phyloP scores from a whole-genome alignment of 768 basidiomycete genomes.

The Suillus decipiens region DNA sequence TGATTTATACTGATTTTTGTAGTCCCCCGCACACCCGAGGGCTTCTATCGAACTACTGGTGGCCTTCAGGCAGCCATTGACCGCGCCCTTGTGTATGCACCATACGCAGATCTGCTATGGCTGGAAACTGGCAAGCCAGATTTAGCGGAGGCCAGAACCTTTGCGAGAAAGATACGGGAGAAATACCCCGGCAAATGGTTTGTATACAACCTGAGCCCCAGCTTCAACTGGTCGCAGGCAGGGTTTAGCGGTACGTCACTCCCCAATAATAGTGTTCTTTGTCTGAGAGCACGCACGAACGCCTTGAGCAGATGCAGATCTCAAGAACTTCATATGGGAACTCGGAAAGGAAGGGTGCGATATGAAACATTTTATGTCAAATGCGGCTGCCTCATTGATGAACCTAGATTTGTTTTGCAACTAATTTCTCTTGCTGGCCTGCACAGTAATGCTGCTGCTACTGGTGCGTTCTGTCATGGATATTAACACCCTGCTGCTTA shows the following conservation, averaged over 20 bases:
- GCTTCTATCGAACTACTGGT: conserved; percentile 85
- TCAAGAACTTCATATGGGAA: conserved; percentile 90
- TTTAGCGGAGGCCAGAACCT: conserved; percentile 73
- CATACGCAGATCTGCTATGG: conserved; percentile 90
- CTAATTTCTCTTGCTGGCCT: conserved; percentile 89
- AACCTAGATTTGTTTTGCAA: conserved; percentile 79
- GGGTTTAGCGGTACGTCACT: conserved; percentile 64
- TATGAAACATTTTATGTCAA: background rate
- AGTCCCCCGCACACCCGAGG: conserved; percentile 89
- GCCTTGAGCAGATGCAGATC: conserved; percentile 52
- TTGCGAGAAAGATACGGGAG: conserved; percentile 74
- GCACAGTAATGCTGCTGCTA: conserved; percentile 79
- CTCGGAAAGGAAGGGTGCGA: conserved; percentile 82
- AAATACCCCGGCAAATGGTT: conserved; percentile 74
- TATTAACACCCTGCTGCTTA: background rate
- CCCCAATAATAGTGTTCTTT: background rate
- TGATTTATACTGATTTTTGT: conserved; percentile 7
- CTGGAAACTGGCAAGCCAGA: conserved; percentile 91
- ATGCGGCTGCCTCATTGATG: conserved; percentile 12
- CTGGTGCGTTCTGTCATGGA: conserved; percentile 46
- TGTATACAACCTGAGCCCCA: conserved; percentile 92
- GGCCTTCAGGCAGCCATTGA: conserved; percentile 83
- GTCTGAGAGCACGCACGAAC: background rate
- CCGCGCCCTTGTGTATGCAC: conserved; percentile 77
- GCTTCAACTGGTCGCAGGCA: conserved; percentile 89